These are phyloP conservation scores for Puccinellia tenuiflora DNA, from an alignment of 176 grass and related monocot species.

Conservation along the genomic window DNA sequence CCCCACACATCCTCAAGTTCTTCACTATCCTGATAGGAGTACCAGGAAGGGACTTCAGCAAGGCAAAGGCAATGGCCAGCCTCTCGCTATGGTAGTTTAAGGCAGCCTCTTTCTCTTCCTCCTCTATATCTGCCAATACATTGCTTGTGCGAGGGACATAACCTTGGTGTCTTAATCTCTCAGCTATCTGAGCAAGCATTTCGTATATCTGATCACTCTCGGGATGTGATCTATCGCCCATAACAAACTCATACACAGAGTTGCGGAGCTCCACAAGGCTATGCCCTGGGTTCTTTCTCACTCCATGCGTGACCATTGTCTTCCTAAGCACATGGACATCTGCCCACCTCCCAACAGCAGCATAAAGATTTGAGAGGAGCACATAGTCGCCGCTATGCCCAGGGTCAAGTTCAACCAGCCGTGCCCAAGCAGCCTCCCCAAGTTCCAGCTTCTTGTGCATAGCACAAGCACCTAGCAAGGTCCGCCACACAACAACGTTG, in stretches of 20 bases:
- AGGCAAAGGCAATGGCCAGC: conserved; percentile 81
- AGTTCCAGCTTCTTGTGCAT: conserved; percentile 76
- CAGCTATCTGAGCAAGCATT: conserved; percentile 63
- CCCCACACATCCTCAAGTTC: conserved; percentile 78
- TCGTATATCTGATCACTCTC: conserved; percentile 58
- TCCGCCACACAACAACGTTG: conserved; percentile 72
- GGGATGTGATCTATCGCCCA: conserved; percentile 71
- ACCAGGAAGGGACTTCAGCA: conserved; percentile 56
- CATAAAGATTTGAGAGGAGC: conserved; percentile 80
- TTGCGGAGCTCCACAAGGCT: conserved; percentile 66
- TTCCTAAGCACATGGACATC: conserved; percentile 59
- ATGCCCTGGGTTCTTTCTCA: conserved; percentile 70
- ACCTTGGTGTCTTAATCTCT: conserved; percentile 52
- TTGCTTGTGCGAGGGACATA: conserved; percentile 51
- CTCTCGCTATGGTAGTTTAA: conserved; percentile 81
- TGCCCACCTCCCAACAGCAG: conserved; percentile 60
- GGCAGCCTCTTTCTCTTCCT: conserved; percentile 80
- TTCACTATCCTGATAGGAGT: conserved; percentile 73
- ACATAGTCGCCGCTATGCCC: conserved; percentile 78
- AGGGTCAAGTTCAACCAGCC: conserved; percentile 60
- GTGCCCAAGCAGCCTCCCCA: conserved; percentile 58
- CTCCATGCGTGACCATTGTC: conserved; percentile 53
- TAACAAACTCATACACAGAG: conserved; percentile 66
- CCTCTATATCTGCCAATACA: conserved; percentile 83
- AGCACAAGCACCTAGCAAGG: conserved; percentile 71